Evolutionary conservation across 1,284 basidiomycete species (phyloP).

Genomic region (Rhodotorula glutinis): DNA sequence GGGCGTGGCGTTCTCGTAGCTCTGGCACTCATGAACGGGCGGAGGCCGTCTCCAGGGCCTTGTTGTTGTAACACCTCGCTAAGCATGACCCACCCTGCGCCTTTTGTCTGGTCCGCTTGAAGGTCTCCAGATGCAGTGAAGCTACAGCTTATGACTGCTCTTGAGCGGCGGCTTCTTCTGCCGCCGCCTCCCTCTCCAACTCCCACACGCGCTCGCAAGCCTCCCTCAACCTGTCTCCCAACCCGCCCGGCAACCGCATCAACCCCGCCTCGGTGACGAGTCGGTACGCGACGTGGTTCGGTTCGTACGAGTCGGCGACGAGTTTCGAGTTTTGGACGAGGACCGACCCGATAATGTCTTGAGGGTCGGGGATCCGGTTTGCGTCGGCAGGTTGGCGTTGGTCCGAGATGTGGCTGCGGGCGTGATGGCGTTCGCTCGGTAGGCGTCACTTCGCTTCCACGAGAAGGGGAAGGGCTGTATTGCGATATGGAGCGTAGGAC

Average conservation of each 20-base stretch:
- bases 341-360: constrained; percentile 38
- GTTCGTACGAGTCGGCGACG: constrained; percentile 21
- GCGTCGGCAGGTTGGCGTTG: constrained; percentile 30
- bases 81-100: too few species aligned
- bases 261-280: constrained; percentile 34
- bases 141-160: too few species aligned
- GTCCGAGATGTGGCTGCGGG: constrained; percentile 35
- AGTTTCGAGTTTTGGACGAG: constrained; percentile 24
- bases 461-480: too few species aligned
- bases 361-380: constrained; percentile 34
- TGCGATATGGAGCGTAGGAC: too few species aligned
- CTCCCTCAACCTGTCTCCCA: constrained; percentile 14
- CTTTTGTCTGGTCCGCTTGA: too few species aligned
- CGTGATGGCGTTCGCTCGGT: too few species aligned
- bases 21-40: too few species aligned
- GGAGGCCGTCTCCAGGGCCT: background rate
- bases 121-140: too few species aligned
- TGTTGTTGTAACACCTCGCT: too few species aligned
- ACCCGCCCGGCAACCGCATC: constrained; percentile 10
- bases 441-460: too few species aligned
- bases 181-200: constrained; percentile 42
- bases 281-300: constrained; percentile 25
- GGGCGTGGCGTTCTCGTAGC: too few species aligned
- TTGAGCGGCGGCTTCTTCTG: background rate
- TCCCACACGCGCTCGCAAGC: constrained; percentile 49